Evolutionary conservation across 371 early-diverging fungal species (phyloP).

Genomic region (Mucor piriformis): DNA sequence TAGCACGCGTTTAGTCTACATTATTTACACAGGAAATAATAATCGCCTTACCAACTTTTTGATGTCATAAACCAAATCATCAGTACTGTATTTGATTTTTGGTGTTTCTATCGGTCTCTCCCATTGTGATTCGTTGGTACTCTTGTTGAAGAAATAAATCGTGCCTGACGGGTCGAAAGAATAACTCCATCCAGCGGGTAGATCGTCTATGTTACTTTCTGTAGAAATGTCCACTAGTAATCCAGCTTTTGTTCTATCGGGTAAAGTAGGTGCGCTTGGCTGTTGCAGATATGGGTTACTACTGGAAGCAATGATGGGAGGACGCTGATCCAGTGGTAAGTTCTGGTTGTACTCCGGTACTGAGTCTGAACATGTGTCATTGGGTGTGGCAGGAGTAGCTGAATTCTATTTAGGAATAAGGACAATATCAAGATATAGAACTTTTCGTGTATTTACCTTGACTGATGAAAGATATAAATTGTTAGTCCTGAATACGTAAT

Average conservation of each 20-base stretch:
- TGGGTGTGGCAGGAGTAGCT: not conserved
- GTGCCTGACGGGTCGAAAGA: slow-evolving; percentile 33
- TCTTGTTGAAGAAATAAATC: slow-evolving; percentile 55
- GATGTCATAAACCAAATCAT: slow-evolving; percentile 4
- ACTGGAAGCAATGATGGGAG: not conserved
- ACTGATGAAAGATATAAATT: no score
- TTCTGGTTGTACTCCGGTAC: slow-evolving; percentile 1
- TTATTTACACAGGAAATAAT: no score
- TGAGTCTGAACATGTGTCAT: not conserved
- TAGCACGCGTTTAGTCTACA: not conserved
- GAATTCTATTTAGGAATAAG: not conserved
- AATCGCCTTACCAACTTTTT: slow-evolving; percentile 10
- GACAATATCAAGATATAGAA: no score
- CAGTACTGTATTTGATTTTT: not conserved
- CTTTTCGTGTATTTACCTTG: not conserved
- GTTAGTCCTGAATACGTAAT: not conserved
- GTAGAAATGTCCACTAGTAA: slow-evolving; percentile 16
- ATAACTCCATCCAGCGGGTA: slow-evolving; percentile 17
- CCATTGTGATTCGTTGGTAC: slow-evolving; percentile 56
- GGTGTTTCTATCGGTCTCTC: slow-evolving; percentile 20
- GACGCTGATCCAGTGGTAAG: not conserved
- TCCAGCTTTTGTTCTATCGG: not conserved
- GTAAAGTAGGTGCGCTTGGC: not conserved
- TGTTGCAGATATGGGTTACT: slow-evolving; percentile 13
- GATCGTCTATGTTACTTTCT: slow-evolving; percentile 6